Evolutionary conservation across 257 asterid genomes (phyloP).

Genomic region (Sherardia arvensis): DNA sequence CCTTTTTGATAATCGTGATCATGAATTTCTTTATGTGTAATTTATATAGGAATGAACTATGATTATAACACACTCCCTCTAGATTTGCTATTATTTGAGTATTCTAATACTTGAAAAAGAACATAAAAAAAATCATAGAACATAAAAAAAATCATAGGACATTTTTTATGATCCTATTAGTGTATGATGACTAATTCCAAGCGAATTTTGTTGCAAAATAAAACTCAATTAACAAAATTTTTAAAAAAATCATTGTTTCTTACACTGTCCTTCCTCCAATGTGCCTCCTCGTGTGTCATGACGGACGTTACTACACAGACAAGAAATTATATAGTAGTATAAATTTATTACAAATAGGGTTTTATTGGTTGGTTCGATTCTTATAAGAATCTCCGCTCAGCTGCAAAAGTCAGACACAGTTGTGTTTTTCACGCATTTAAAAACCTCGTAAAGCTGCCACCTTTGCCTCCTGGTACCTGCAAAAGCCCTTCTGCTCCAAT

Average conservation of each 20-base stretch:
- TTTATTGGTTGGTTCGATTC: constrained; percentile 4
- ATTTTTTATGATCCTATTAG: no score
- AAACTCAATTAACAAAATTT: not conserved
- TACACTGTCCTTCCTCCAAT: not conserved
- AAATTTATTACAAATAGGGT: not conserved
- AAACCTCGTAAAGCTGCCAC: constrained; percentile 1
- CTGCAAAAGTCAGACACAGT: not conserved
- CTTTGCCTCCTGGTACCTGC: not conserved
- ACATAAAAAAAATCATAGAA: no score
- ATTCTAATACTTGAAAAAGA: no score
- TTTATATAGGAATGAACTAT: no score
- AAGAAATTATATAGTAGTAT: not conserved
- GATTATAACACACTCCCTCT: no score
- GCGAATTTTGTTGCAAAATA: not conserved
- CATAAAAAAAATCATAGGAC: no score
- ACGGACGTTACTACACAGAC: constrained; percentile 1
- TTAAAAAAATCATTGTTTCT: not conserved
- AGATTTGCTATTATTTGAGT: no score
- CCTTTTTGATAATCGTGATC: no score
- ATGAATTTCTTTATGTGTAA: no score
- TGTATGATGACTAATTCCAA: not conserved
- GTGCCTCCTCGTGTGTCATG: constrained; percentile 1
- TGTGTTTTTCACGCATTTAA: constrained; percentile 1
- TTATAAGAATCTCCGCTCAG: constrained; percentile 10
- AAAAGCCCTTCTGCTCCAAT: not conserved